phyloP scores from a whole-genome alignment of 179 eudicot species.

The Beta macrorhiza region DNA sequence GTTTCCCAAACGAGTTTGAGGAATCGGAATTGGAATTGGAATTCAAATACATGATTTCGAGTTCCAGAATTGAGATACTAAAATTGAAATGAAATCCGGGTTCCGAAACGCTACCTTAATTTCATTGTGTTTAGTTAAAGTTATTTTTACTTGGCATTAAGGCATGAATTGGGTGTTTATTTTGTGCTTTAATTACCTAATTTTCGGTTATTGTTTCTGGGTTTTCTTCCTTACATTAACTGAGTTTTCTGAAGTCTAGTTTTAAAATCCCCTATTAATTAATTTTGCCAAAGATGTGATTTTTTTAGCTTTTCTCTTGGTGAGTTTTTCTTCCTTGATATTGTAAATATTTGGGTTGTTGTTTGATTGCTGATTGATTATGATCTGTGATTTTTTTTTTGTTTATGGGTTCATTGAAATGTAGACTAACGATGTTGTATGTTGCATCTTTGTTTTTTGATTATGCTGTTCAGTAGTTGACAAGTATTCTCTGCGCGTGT shows the following conservation, averaged over 20 bases:
- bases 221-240: background rate
- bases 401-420: background rate
- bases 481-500: slow-evolving; percentile 63
- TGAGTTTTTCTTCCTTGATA: background rate
- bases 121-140: background rate
- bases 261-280: background rate
- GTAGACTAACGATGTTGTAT: slow-evolving; percentile 12
- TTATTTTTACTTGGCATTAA: too few relatives aligned
- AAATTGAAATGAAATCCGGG: too few relatives aligned
- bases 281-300: background rate
- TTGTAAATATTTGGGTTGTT: background rate
- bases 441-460: background rate
- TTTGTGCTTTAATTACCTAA: slow-evolving; percentile 24
- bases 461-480: slow-evolving; percentile 34
- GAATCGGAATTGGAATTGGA: too few relatives aligned
- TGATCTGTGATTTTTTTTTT: background rate
- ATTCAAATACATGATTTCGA: too few relatives aligned
- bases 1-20: too few relatives aligned
- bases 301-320: background rate
- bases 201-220: slow-evolving; percentile 17
- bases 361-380: background rate
- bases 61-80: too few relatives aligned
- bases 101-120: too few relatives aligned
- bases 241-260: too few relatives aligned
- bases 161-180: slow-evolving; percentile 22